phyloP scores from a whole-genome alignment of 495 filamentous ascomycete species.

The Copromyces sp. region DNA sequence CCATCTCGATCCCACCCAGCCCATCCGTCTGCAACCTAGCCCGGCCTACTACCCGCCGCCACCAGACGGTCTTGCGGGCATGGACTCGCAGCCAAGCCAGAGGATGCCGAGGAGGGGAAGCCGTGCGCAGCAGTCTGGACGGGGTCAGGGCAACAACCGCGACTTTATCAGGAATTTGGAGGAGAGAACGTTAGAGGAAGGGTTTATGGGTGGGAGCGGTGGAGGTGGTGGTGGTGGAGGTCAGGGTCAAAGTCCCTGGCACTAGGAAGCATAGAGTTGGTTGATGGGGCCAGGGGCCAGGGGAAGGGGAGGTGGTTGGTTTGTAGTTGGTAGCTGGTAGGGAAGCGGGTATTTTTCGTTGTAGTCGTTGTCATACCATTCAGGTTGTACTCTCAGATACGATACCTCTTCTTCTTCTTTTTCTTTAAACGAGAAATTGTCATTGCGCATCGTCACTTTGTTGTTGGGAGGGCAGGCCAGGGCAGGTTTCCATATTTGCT shows the following conservation, averaged over 20 bases:
- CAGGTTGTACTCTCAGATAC: not conserved
- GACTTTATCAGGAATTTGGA: slow-evolving; percentile 93
- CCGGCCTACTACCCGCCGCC: slow-evolving; percentile 97
- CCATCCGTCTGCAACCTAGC: slow-evolving; percentile 88
- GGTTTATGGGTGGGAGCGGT: slow-evolving; percentile 40
- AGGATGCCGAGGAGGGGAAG: slow-evolving; percentile 70
- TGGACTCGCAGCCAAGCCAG: slow-evolving; percentile 44
- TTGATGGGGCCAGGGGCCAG: not conserved
- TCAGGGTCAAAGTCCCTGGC: slow-evolving; percentile 37
- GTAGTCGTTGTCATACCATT: not conserved
- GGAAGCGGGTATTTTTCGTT: not conserved
- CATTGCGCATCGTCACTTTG: not conserved
- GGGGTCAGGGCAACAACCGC: slow-evolving; percentile 48
- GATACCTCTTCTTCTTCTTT: not conserved
- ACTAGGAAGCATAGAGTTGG: slow-evolving; percentile 7
- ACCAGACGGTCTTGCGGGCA: slow-evolving; percentile 60
- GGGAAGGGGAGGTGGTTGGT: not conserved
- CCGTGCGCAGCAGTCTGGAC: slow-evolving; percentile 49
- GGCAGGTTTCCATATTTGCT: not conserved
- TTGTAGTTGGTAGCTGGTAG: not conserved
- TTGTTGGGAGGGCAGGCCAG: not conserved
- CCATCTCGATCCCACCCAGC: slow-evolving; percentile 89
- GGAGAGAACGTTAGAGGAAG: slow-evolving; percentile 86
- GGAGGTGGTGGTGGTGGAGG: not conserved
- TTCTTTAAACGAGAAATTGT: not conserved